Evolutionary conservation across 805 yeast species (phyloP).

Genomic region (Zygoascus flipseniorum): DNA sequence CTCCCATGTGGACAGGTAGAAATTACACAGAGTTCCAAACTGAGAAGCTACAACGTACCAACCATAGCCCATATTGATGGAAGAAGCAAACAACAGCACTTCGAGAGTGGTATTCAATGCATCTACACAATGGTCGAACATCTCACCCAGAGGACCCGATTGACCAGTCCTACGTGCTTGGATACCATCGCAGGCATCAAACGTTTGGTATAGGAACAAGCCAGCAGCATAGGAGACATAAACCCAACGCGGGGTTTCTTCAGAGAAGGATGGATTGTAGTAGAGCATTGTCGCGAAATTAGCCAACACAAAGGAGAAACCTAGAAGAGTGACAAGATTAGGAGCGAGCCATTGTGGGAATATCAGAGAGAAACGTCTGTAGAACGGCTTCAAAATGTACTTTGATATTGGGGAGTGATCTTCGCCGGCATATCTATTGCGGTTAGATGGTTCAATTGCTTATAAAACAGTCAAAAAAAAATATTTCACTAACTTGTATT

Average conservation of each 20-base stretch:
- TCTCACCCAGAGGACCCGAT: constrained; percentile 87
- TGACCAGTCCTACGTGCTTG: constrained; percentile 96
- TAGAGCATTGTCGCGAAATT: constrained; percentile 59
- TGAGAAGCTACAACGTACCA: constrained; percentile 36
- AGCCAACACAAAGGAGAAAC: constrained; percentile 60
- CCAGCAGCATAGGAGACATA: constrained; percentile 73
- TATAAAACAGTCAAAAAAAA: neutral
- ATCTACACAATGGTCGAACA: constrained; percentile 79
- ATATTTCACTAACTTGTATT: constrained; percentile 37
- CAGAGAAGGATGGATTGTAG: constrained; percentile 59
- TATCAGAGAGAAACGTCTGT: constrained; percentile 60
- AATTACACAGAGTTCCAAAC: constrained; percentile 40
- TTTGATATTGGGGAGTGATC: constrained; percentile 75
- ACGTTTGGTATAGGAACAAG: constrained; percentile 83
- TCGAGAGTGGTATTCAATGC: constrained; percentile 66
- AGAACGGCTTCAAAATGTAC: constrained; percentile 71
- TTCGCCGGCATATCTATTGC: constrained; percentile 39
- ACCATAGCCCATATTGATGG: constrained; percentile 59
- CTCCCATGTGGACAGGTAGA: constrained; percentile 91
- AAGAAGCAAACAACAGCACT: constrained; percentile 59
- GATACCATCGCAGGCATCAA: constrained; percentile 93
- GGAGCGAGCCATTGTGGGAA: constrained; percentile 86
- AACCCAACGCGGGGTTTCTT: constrained; percentile 64
- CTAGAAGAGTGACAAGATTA: constrained; percentile 72
- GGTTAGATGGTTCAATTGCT: neutral